Evolutionary conservation across 805 yeast genomes (phyloP), one percentile per base, ranked within the genome.

Genomic region (Saccharomycopsis guyanensis): DNA sequence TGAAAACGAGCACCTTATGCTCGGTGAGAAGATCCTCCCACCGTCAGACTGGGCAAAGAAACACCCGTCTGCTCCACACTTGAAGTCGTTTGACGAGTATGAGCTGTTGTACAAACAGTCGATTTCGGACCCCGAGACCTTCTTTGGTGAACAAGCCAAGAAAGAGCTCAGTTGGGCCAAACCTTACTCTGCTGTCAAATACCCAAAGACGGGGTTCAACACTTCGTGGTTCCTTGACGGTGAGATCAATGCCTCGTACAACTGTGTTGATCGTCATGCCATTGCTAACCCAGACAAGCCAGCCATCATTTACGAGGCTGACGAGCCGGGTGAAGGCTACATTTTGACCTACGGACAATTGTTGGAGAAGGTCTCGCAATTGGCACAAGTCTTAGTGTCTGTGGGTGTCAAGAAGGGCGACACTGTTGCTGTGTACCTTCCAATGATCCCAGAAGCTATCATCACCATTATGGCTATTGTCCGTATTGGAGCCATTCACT

Each of bases 181-280:
- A 38, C 75, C 72, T 8, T 79, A 78, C 58, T 69, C 70, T 43
- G 56, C 59, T 19, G 66, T 76, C 12, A 66, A 76, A 47, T 65
- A 62, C 49, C 80, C 80, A 1, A 62, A 64, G 18, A 60, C 73
- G 52, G 74, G 73, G 37, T 74, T 70, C 53, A 68, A 72, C 38
- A 64, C 81, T 18, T 76, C 86, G 29, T 85, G 93, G 93, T 85
- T 85, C 61, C 64, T 83, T 25, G 82, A 81, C 47, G 94, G 94
- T 52, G 78, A 82, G 60, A 67, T 85, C 59, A 85, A 85, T 58
- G 94, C 94, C 15, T 74, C 80, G 43, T 85, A 78, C 68, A 85
- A 85, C 63, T 77, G 86, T 72, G 85, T 85, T 45, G 95, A 85
- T 65, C 74, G 93, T 64, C 84, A 83, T 64, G 94, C 95, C 1